Base-by-base conservation (phyloP, 192 early-diverging fungal species). In the Podila epigama region DNA sequence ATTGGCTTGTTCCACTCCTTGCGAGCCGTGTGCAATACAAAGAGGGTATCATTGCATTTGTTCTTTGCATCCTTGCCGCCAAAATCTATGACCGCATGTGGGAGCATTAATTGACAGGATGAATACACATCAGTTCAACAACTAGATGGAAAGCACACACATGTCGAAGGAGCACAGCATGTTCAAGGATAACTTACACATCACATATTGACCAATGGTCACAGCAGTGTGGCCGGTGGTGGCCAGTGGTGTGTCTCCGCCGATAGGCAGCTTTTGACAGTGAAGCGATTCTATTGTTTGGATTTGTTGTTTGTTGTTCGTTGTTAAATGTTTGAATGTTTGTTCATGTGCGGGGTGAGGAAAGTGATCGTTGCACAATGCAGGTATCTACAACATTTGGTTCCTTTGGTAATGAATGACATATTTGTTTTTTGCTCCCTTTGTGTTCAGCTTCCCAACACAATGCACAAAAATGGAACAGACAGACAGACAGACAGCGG, bases 1-100 rank as follows among this genome's bases (percentile, higher is more conserved):
- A 37, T 63, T 11, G 82, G 66, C n/a, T 69, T 69, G 32, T 68
- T 70, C 85, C 85, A 86, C 44, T 81, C 67, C 52, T 79, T 81
- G 35, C 63, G 80, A 7, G 48, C 66, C 1, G 73, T 77, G 37
- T 77, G 68, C 32, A 69, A 50, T 3, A 66, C 68, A 35, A 48
- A 68, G 55, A 69, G 58, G 5, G 52, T 35, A 31, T 77, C 69
- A 20, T 51, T 53, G 27, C 40, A 29, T 48, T 71, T 70, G 25
- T 54, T 63, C 59, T 69, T 77, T 35, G 68, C 53, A 22, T 65
- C 80, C 36, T 77, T 67, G 42, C 71, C 68, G 36, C 68, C 68
- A 66, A 70, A 70, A 22, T 72, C 83, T 84, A 55, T 44, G 9
- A 28, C 27, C 12, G 29, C 1, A 29, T 35, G n/a, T n/a, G n/a